Conservation (phyloP, 2,329 filamentous ascomycete genomes). For the Colletotrichum simmondsii region DNA sequence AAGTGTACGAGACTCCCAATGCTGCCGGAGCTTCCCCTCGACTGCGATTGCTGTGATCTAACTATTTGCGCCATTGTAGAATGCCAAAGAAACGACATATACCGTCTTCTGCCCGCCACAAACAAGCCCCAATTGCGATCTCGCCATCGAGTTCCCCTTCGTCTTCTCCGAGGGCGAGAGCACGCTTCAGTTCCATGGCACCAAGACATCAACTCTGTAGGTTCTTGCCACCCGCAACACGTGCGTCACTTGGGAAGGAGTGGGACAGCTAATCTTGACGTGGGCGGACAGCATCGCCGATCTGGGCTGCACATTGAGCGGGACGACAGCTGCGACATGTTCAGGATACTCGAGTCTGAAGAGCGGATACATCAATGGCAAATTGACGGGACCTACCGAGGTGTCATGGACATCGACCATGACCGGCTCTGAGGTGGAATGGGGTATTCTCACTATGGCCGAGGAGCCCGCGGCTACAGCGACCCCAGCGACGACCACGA, state of each 20-base stretch:
- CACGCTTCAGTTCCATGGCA: conserved; percentile 56
- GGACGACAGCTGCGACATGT: conserved; percentile 57
- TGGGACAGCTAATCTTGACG: not conserved
- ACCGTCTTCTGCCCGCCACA: conserved; percentile 60
- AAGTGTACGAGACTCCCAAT: conserved; percentile 44
- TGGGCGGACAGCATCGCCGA: conserved; percentile 51
- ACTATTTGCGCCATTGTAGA: conserved; percentile 40
- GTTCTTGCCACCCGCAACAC: conserved; percentile 32
- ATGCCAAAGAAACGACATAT: conserved; percentile 54
- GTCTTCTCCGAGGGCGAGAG: conserved; percentile 56
- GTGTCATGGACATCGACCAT: conserved; percentile 58
- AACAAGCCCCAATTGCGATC: conserved; percentile 52
- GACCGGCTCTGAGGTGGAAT: conserved; percentile 52
- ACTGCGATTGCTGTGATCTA: not conserved
- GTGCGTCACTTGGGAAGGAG: not conserved
- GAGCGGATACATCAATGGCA: conserved; percentile 50
- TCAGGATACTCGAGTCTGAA: conserved; percentile 59
- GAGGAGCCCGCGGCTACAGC: conserved; percentile 45
- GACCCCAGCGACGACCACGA: not conserved
- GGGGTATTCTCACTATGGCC: conserved; percentile 57
- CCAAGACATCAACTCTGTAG: conserved; percentile 55
- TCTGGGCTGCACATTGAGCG: conserved; percentile 54
- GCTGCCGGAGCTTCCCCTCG: not conserved
- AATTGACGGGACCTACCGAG: conserved; percentile 54
- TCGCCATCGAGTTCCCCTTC: conserved; percentile 59